These are phyloP conservation scores for Pseudoturritis turrita DNA, from an alignment of 345 rosid genomes.

Conservation along the genomic window DNA sequence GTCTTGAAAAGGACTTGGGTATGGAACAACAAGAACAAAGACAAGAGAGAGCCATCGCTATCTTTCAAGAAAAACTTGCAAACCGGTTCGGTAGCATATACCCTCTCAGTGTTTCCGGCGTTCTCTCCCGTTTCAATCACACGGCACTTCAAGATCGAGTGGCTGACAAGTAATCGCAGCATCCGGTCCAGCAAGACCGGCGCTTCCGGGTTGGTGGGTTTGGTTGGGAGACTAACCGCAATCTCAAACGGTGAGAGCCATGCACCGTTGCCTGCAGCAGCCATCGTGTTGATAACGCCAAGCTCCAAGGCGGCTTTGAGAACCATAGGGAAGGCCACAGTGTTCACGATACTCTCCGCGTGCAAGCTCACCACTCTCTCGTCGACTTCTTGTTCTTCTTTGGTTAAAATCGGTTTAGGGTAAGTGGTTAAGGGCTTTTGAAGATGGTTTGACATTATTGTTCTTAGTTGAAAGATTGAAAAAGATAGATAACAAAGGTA, in stretches of 20 bases:
- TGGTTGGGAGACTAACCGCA: constrained; percentile 26
- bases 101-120: constrained; percentile 1
- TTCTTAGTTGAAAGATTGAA: no score
- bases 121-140: background rate
- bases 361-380: constrained; percentile 18
- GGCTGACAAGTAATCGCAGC: constrained; percentile 44
- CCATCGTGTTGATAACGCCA: constrained; percentile 45
- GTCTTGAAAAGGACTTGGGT: constrained; percentile 16
- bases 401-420: background rate
- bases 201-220: constrained; percentile 40
- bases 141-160: constrained; percentile 40
- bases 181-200: constrained; percentile 48
- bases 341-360: constrained; percentile 13
- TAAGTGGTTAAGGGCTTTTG: constrained; percentile 15
- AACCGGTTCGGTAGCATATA: constrained; percentile 29
- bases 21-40: constrained; percentile 13
- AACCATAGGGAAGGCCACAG: constrained; percentile 44
- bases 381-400: background rate
- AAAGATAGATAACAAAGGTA: background rate
- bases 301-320: constrained; percentile 48
- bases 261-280: constrained; percentile 20
- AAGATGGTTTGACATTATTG: background rate
- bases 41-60: constrained; percentile 21
- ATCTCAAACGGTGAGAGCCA: constrained; percentile 48
- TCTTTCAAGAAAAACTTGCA: constrained; percentile 24